These are phyloP conservation scores for Suillus paluster DNA, from an alignment of 768 basidiomycete species.

Conservation along the genomic window DNA sequence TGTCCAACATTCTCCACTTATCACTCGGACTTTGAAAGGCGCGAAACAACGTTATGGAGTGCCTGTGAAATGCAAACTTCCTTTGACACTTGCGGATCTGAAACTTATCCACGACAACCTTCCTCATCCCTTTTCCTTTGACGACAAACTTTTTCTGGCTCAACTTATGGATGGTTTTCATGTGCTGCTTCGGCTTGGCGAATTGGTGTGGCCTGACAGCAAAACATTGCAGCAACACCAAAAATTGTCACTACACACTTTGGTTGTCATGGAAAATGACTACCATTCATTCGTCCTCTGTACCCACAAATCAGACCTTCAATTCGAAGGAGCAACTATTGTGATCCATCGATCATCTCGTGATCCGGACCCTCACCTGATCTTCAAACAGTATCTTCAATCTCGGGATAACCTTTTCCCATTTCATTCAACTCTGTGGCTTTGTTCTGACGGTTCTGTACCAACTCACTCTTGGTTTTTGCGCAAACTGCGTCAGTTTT, in stretches of 20 bases:
- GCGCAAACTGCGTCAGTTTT: too few species aligned
- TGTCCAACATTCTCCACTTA: background rate
- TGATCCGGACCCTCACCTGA: constrained; percentile 15
- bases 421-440: too few species aligned
- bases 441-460: too few species aligned
- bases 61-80: constrained; percentile 7
- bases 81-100: constrained; percentile 22
- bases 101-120: too few species aligned
- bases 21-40: constrained; percentile 19
- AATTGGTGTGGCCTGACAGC: constrained; percentile 26
- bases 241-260: constrained; percentile 9
- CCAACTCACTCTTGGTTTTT: too few species aligned
- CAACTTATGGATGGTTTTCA: constrained; percentile 20
- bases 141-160: constrained; percentile 26
- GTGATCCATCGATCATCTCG: background rate
- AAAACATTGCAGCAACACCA: background rate
- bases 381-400: constrained; percentile 12
- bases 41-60: constrained; percentile 1
- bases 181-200: constrained; percentile 22
- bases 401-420: too few species aligned
- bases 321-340: constrained; percentile 20
- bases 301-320: constrained; percentile 21
- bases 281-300: constrained; percentile 17
- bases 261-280: too few species aligned
- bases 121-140: constrained; percentile 18